Base-by-base conservation (phyloP, 2,329 filamentous ascomycete species). In the Achaetomium macrosporum region DNA sequence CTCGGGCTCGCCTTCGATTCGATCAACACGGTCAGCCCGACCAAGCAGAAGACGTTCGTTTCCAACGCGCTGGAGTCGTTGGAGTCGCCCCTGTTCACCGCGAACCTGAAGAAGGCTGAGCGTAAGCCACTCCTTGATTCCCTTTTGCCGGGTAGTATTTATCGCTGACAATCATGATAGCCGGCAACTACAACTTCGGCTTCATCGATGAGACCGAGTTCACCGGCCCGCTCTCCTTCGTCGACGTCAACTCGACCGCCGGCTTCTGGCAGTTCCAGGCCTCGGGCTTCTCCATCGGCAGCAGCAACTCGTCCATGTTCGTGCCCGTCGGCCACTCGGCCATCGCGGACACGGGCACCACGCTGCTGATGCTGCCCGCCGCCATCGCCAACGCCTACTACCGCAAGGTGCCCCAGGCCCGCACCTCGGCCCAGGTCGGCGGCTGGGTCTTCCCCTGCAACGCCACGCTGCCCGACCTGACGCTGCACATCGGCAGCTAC, bases 311-410 rank as follows among this genome's bases (percentile, higher is more conserved):
- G 19, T 36, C 47, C 51, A 42, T 52, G 31, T 59, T 69, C 53
- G 65, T 68, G 45, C 62, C 66, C 36, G 50, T 65, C 43, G 63
- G 69, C 55, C 75, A 82, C 66, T 59, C 65, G 40, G 76, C 74
- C 61, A 85, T 86, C 68, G 79, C 79, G 63, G 83, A 87, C 71
- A 86, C 83, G 12, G 83, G 83, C 57, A 85, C 83, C 59, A 83
- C 81, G 15, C 78, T 87, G 40, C 66, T 84, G 56, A 73, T 83
- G 65, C 68, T 84, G 43, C 76, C 77, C 42, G 63, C 72, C 58
- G 60, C 65, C 47, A 71, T 81, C 59, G 74, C 77, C 57, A 57
- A 66, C 5, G 74, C 71, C 51, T 85, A 85, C 75, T 86, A 84
- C 72, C 63, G 66, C 54, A 64, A 78, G 57, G 76, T 85, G 48